phyloP scores from a whole-genome alignment of 306 rosid species.

The Ceratonia siliqua region DNA sequence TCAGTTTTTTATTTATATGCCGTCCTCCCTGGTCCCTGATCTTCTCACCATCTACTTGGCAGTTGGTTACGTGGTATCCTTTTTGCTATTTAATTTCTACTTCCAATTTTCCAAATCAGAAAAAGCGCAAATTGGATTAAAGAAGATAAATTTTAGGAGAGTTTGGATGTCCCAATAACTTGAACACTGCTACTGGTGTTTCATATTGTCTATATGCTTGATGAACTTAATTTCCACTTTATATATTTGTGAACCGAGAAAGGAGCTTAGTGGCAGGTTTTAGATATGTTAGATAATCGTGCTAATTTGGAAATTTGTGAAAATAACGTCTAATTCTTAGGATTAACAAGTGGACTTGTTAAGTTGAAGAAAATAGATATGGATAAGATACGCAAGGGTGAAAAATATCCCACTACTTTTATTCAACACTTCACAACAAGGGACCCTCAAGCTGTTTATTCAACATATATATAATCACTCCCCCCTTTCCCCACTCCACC shows the following conservation, averaged over 20 bases:
- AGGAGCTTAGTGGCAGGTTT: constrained; percentile 11
- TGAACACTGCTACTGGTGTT: not conserved
- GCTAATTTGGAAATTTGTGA: constrained; percentile 12
- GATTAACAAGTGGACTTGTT: not conserved
- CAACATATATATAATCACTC: no score
- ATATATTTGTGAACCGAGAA: not conserved
- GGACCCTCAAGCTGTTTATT: no score
- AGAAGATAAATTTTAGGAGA: not conserved
- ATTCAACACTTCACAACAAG: not conserved
- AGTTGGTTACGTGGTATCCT: constrained; percentile 5
- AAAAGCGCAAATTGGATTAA: constrained; percentile 19
- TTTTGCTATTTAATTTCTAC: not conserved
- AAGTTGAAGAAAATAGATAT: constrained; percentile 18
- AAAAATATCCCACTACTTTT: not conserved
- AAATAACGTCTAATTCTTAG: not conserved
- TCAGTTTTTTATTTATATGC: no score
- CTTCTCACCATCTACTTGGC: constrained; percentile 39
- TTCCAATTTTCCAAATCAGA: not conserved
- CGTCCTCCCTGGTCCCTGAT: constrained; percentile 32
- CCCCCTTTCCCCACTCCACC: no score
- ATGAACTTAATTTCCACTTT: not conserved
- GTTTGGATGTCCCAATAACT: not conserved
- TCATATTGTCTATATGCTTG: not conserved
- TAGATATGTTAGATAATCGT: constrained; percentile 18
- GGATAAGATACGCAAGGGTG: constrained; percentile 33